These are phyloP conservation scores for Trichocladium uniseriatum DNA, from an alignment of 495 filamentous ascomycete species.

Conservation along the genomic window DNA sequence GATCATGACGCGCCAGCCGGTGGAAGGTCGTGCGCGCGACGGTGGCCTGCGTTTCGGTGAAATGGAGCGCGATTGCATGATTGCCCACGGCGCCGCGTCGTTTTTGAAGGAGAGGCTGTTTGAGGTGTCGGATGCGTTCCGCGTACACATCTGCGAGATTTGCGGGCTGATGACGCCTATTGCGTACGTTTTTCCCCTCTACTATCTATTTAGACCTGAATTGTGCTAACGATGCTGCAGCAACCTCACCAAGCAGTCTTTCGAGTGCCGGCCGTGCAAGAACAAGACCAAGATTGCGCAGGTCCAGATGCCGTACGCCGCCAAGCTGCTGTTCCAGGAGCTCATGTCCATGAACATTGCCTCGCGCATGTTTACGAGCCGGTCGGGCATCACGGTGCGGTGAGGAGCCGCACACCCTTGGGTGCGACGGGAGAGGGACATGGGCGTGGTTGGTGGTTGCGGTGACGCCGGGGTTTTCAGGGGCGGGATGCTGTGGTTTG, in stretches of 20 bases:
- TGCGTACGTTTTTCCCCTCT: constrained; percentile 61
- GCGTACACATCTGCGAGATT: constrained; percentile 97
- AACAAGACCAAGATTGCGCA: constrained; percentile 98
- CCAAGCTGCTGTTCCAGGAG: constrained; percentile 98
- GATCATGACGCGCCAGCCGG: constrained; percentile 96
- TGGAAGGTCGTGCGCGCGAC: constrained; percentile 94
- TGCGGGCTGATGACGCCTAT: constrained; percentile 98
- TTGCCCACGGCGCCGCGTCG: constrained; percentile 89
- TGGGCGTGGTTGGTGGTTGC: neutral
- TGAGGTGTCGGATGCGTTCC: constrained; percentile 95
- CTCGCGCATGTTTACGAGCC: constrained; percentile 85
- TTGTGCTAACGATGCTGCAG: too few relatives aligned
- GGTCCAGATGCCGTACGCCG: constrained; percentile 93
- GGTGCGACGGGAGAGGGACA: too few relatives aligned
- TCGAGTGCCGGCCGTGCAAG: constrained; percentile 93
- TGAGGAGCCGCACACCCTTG: constrained; percentile 17
- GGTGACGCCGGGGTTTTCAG: neutral
- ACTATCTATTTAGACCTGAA: neutral
- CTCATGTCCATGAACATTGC: constrained; percentile 97
- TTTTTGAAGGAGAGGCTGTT: constrained; percentile 98
- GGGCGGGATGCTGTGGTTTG: neutral
- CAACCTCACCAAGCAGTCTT: constrained; percentile 87
- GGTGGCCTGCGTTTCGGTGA: constrained; percentile 98
- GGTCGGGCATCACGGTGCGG: constrained; percentile 62
- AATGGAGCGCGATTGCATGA: constrained; percentile 99